phyloP scores from a whole-genome alignment of 2,329 filamentous ascomycete species.

The Botryotinia calthae region DNA sequence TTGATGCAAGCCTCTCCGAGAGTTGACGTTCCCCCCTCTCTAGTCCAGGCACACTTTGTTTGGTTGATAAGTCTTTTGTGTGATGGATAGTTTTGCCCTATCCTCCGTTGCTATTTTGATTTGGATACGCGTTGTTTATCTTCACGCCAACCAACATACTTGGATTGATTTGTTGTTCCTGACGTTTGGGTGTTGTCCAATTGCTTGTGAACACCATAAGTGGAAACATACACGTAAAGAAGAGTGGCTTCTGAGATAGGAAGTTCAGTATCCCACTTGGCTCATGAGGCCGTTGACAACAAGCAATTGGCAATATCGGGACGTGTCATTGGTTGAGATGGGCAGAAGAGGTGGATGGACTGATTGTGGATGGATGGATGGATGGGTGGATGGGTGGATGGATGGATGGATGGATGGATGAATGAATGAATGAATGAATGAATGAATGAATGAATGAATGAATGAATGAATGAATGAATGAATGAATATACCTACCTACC shows the following conservation, averaged over 20 bases:
- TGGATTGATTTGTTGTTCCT: conserved; percentile 1
- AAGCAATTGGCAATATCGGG: not conserved
- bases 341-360: not conserved
- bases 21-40: not conserved
- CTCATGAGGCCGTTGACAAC: not conserved
- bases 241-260: not conserved
- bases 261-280: not conserved
- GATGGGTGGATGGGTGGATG: too few relatives aligned
- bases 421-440: too few relatives aligned
- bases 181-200: not conserved
- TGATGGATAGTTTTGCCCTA: too few relatives aligned
- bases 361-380: too few relatives aligned
- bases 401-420: too few relatives aligned
- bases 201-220: not conserved
- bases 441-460: too few relatives aligned
- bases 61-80: not conserved
- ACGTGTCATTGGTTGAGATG: not conserved
- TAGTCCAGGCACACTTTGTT: not conserved
- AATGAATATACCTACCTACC: not conserved
- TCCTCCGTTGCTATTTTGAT: conserved; percentile 8
- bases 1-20: not conserved
- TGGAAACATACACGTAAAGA: not conserved
- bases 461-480: not conserved
- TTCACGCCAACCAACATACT: not conserved
- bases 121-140: not conserved